Percentiles rank a stretch among this genome's conserved stretches.
Evolutionary conservation across 1,139 yeast genomes (phyloP).

Genomic region (Scheffersomyces quercinus): DNA sequence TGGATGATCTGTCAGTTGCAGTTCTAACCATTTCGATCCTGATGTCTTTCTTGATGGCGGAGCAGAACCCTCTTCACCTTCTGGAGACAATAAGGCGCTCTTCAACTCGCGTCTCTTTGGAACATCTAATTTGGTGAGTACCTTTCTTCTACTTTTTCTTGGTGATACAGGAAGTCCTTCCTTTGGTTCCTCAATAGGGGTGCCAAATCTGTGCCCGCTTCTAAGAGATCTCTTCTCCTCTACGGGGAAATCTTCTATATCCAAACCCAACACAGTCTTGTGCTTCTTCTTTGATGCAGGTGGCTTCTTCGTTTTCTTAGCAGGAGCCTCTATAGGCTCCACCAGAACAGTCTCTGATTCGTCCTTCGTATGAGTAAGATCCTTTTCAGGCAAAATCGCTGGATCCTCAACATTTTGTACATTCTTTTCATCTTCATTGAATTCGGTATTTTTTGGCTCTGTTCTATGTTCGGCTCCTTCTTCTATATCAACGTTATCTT

Average conservation of each 20-base stretch:
- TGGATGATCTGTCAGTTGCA: conserved; percentile 25
- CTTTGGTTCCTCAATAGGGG: no score
- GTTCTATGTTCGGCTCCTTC: conserved; percentile 19
- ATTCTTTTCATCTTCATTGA: conserved; percentile 9
- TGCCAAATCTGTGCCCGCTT: conserved; percentile 10
- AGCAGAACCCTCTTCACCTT: not conserved
- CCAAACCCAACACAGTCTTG: conserved; percentile 7
- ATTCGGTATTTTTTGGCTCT: conserved; percentile 12
- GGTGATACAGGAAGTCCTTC: no score
- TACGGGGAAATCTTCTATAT: conserved; percentile 6
- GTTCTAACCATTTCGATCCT: conserved; percentile 8
- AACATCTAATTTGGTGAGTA: conserved; percentile 3
- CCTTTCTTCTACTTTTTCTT: no score
- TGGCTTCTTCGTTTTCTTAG: not conserved
- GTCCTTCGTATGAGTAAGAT: not conserved
- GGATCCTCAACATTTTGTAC: conserved; percentile 4
- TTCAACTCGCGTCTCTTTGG: conserved; percentile 9
- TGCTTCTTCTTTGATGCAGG: not conserved
- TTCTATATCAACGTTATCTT: conserved; percentile 13
- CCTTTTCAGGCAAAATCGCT: conserved; percentile 1
- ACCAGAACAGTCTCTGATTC: not conserved
- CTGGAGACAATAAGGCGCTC: conserved; percentile 6
- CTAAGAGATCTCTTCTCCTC: conserved; percentile 10
- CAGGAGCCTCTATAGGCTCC: not conserved
- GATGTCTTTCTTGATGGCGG: conserved; percentile 6